Evolutionary conservation across 163 green algal species (phyloP).

Genomic region (Scenedesmus sp.): DNA sequence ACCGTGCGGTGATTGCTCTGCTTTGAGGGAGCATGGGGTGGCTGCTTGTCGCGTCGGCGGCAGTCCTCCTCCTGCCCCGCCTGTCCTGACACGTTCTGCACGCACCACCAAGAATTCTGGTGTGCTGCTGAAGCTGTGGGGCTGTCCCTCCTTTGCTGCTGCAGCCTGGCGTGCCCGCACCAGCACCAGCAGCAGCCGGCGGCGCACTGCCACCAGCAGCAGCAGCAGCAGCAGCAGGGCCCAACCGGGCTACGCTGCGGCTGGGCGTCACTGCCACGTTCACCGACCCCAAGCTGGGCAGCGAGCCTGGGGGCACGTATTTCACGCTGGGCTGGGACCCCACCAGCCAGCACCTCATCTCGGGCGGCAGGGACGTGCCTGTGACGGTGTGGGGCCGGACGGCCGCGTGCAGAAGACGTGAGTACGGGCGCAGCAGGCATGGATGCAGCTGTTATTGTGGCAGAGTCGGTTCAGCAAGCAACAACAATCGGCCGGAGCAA

Average conservation of each 20-base stretch:
- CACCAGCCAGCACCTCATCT: conserved; percentile 28
- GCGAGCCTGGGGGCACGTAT: background rate
- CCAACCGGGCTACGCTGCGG: background rate
- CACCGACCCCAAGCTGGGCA: background rate
- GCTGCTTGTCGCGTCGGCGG: no score
- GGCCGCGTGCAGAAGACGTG: conserved; percentile 36
- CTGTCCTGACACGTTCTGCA: no score
- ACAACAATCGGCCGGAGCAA: no score
- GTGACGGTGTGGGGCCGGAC: conserved; percentile 34
- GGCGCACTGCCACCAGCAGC: background rate
- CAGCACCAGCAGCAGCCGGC: conserved; percentile 17
- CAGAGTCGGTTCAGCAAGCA: no score
- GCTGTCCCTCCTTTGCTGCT: background rate
- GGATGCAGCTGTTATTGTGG: no score
- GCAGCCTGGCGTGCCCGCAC: background rate
- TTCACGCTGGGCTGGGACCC: conserved; percentile 44
- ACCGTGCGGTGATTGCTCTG: no score
- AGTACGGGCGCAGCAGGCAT: conserved; percentile 32
- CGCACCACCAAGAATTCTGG: no score
- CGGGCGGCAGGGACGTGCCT: conserved; percentile 40
- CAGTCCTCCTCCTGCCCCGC: no score
- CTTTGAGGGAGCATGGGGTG: no score
- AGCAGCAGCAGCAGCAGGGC: conserved; percentile 12
- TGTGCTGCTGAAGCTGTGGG: no score
- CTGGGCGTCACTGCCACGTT: conserved; percentile 1